Evolutionary conservation across 768 basidiomycete genomes (phyloP).

Genomic region (Chalciporus pseudorubinellus): DNA sequence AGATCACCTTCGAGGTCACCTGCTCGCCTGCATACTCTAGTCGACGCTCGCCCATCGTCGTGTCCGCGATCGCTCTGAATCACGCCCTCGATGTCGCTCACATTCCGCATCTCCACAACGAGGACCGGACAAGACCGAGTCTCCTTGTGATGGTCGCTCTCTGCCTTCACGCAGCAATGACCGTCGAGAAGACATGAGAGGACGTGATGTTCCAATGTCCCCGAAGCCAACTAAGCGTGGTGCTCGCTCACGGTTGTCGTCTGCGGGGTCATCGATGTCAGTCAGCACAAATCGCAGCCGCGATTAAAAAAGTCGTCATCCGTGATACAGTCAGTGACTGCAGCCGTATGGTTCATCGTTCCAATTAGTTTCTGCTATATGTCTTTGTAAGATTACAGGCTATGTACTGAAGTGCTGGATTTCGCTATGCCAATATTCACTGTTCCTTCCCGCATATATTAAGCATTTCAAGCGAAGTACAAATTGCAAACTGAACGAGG

Average conservation of each 20-base stretch:
- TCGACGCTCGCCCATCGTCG: slow-evolving; percentile 40
- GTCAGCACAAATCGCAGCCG: too few relatives aligned
- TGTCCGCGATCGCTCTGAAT: slow-evolving; percentile 32
- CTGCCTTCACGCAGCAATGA: slow-evolving; percentile 27
- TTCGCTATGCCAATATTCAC: not conserved
- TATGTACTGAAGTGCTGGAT: slow-evolving; percentile 2
- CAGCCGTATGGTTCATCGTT: slow-evolving; percentile 32
- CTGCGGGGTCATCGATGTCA: too few relatives aligned
- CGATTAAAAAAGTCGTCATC: slow-evolving; percentile 6
- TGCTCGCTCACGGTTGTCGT: too few relatives aligned
- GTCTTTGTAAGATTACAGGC: slow-evolving; percentile 9
- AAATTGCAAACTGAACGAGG: too few relatives aligned
- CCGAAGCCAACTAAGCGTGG: slow-evolving; percentile 36
- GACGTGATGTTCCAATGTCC: slow-evolving; percentile 27
- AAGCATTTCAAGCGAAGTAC: too few relatives aligned
- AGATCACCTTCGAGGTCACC: too few relatives aligned
- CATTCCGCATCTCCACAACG: slow-evolving; percentile 34
- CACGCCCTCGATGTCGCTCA: slow-evolving; percentile 37
- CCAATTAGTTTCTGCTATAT: slow-evolving; percentile 17
- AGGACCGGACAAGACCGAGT: slow-evolving; percentile 22
- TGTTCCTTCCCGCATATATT: not conserved
- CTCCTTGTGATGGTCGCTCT: slow-evolving; percentile 23
- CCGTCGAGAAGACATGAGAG: slow-evolving; percentile 18
- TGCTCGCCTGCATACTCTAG: slow-evolving; percentile 36
- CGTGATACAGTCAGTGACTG: slow-evolving; percentile 9